A percentile compares a stretch with the other conserved stretches of the same genome.
Conservation (phyloP, 306 rosid genomes). For the Carpinus fangiana region DNA sequence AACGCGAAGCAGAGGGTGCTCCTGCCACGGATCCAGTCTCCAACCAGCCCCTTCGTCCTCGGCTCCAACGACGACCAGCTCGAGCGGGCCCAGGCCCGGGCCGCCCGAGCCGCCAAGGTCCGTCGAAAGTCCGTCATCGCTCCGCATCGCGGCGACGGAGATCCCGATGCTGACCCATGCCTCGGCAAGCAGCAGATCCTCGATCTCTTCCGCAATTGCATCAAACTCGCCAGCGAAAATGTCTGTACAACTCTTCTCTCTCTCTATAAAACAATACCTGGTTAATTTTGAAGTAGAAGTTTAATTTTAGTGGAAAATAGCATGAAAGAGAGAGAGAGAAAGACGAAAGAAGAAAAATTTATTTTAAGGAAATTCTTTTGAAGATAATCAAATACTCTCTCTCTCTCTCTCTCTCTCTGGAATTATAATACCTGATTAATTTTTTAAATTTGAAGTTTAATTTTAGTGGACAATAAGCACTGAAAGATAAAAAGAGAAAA, state of each 20-base stretch:
- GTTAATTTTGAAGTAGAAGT: neutral
- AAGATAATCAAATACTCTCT: neutral
- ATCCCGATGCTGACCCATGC: conserved; percentile 43
- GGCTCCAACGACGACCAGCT: conserved; percentile 89
- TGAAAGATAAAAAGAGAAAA: neutral
- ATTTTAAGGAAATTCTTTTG: neutral
- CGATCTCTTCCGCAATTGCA: conserved; percentile 93
- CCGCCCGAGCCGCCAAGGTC: conserved; percentile 83
- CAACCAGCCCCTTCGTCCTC: conserved; percentile 74
- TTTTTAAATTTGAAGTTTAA: neutral
- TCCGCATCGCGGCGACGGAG: conserved; percentile 22
- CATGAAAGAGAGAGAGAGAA: neutral
- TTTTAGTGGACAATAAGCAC: neutral
- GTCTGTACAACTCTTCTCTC: conserved; percentile 28
- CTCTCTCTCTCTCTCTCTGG: neutral
- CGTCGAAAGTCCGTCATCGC: conserved; percentile 56
- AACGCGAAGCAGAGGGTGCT: conserved; percentile 58
- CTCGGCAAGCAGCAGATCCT: conserved; percentile 84
- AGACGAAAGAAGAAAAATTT: neutral
- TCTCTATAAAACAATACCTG: neutral
- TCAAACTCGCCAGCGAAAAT: conserved; percentile 96
- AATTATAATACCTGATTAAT: neutral
- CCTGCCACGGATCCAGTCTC: conserved; percentile 73
- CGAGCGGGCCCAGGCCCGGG: conserved; percentile 90
- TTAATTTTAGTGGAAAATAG: neutral